Percentiles rank a stretch among this genome's conserved stretches.
Evolutionary conservation across 345 rosid genomes (phyloP).

Genomic region (Lepidium sativum): DNA sequence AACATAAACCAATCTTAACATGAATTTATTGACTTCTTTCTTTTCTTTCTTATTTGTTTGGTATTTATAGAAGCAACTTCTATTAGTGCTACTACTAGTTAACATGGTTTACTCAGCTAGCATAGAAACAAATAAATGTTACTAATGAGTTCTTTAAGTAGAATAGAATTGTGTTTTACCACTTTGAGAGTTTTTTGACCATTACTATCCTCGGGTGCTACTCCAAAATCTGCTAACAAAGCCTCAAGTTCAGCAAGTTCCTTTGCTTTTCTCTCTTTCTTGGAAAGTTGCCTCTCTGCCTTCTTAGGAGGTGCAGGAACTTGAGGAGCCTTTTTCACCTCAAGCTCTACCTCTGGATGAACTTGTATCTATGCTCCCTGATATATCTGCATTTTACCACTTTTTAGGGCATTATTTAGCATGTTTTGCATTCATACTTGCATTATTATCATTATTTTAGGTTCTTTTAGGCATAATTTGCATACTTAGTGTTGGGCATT

Average conservation of each 20-base stretch:
- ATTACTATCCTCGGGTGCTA: slow-evolving; percentile 35
- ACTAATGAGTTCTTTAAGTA: neutral
- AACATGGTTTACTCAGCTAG: neutral
- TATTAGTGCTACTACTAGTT: neutral
- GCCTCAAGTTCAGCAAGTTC: slow-evolving; percentile 91
- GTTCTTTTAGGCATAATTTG: too few species aligned
- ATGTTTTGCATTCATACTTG: too few species aligned
- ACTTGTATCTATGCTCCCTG: slow-evolving; percentile 42
- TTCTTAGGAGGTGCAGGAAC: slow-evolving; percentile 48
- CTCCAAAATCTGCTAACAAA: slow-evolving; percentile 67
- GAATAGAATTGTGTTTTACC: neutral
- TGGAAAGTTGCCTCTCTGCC: slow-evolving; percentile 81
- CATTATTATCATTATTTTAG: too few species aligned
- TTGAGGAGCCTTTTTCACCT: slow-evolving; percentile 37
- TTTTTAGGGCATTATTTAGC: too few species aligned
- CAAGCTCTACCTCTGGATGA: slow-evolving; percentile 35
- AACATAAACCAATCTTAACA: too few species aligned
- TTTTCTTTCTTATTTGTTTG: slow-evolving; percentile 32
- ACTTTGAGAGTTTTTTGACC: slow-evolving; percentile 45
- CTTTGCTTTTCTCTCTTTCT: slow-evolving; percentile 79
- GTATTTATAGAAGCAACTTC: neutral
- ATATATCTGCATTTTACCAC: too few species aligned
- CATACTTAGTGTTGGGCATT: too few species aligned
- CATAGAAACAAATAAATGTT: neutral
- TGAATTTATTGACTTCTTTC: too few species aligned